phyloP scores from a whole-genome alignment of 2,329 filamentous ascomycete species.

The Exophiala viscosa region DNA sequence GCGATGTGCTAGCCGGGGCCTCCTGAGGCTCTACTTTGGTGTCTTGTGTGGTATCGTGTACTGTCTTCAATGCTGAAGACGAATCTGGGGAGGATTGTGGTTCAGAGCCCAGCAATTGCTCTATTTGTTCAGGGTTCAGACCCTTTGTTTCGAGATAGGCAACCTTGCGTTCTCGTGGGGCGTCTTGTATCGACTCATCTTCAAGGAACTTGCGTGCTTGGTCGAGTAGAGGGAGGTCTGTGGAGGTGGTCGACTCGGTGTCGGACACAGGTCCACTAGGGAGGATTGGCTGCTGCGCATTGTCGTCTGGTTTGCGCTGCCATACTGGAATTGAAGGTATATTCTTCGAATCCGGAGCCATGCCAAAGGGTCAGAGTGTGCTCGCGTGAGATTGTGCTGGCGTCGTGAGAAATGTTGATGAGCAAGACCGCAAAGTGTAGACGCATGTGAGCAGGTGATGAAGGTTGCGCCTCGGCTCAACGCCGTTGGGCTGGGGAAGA shows the following conservation, averaged over 20 bases:
- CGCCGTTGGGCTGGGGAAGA: no score
- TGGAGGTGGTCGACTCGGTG: slow-evolving; percentile 9
- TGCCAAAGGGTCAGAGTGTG: slow-evolving; percentile 35
- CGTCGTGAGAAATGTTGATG: neutral
- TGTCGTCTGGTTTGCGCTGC: slow-evolving; percentile 31
- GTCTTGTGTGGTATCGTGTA: slow-evolving; percentile 24
- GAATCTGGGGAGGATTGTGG: slow-evolving; percentile 23
- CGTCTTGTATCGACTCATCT: slow-evolving; percentile 67
- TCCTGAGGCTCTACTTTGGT: slow-evolving; percentile 12
- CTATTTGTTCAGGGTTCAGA: slow-evolving; percentile 63
- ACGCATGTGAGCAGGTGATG: neutral
- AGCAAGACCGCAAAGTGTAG: neutral
- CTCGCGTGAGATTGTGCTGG: neutral
- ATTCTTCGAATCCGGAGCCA: slow-evolving; percentile 30
- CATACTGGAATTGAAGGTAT: slow-evolving; percentile 38
- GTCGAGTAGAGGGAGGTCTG: slow-evolving; percentile 49
- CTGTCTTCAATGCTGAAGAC: slow-evolving; percentile 26
- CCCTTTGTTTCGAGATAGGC: slow-evolving; percentile 77
- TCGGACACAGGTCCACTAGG: slow-evolving; percentile 24
- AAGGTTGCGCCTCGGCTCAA: neutral
- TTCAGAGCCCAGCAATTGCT: slow-evolving; percentile 56
- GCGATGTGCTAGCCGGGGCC: neutral
- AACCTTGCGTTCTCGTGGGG: slow-evolving; percentile 67
- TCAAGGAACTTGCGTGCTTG: slow-evolving; percentile 73
- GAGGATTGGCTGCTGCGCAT: slow-evolving; percentile 38